Evolutionary conservation across 225 moss, liverwort and hornwort species (phyloP), one percentile per base, ranked within the genome.

Genomic region (Polytrichum commune): DNA sequence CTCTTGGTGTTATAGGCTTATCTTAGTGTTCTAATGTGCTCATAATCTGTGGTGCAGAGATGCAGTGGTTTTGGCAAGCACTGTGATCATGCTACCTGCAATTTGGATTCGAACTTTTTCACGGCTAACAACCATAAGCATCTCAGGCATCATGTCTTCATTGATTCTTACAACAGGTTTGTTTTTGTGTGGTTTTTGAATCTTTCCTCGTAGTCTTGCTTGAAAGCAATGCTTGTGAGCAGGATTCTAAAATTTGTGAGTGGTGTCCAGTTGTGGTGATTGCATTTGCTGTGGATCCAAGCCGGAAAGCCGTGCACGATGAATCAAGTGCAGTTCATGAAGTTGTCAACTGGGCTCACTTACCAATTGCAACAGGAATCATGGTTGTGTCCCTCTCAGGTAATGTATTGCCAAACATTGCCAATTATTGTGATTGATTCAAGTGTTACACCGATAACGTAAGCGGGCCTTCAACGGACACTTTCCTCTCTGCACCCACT

Each of bases 61-160:
- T 76, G 77, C 80, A 27, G 91, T 86, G 63, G 80, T 91, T 20
- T 46, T 93, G 30, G 91, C 91, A 76, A 95, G 91, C 75, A 86
- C 79, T 25, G 63, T 87, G 16, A 74, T 95, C 69, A 85, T 90
- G 83, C 76, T 95, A 70, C 93, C 95, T 26, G 87, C 93, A 35
- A 91, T 95, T 65, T 81, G 91, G 80, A 83, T 95, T 69, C 95
- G 88, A 67, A 90, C 91, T 13, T 93, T 93, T 75, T 93, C 95
- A 30, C 83, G 95, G 27, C 71, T 95, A 33, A 93, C 95, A 53
- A 89, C 95, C 27, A 88, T 95, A 75, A 93, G 95, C 82, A 78
- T 87, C 79, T 95, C 95, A 63, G 95, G 95, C 70, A 75, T 95
- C 69, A 20, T 88, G 57, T 90, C 95, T 22, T 91, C 95, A 27